A percentile compares a stretch with the other conserved stretches of the same genome.
Conservation (phyloP, 306 rosid species). For the Arachis hypogaea region DNA sequence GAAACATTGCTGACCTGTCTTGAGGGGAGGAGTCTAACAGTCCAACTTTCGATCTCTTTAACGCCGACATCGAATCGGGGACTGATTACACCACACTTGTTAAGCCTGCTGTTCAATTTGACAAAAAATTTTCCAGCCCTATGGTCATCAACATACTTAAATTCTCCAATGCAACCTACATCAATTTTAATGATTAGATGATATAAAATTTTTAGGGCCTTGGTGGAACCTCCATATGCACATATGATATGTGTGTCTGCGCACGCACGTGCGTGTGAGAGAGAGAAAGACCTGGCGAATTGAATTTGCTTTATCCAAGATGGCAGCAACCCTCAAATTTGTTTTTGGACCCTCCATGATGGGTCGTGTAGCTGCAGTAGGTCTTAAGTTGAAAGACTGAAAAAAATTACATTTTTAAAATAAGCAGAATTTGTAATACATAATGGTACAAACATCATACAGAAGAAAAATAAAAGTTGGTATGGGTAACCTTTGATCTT, state of each 20-base stretch:
- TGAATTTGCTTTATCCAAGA: slow-evolving; percentile 86
- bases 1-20: slow-evolving; percentile 44
- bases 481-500: slow-evolving; percentile 76
- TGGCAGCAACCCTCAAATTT: slow-evolving; percentile 87
- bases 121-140: slow-evolving; percentile 56
- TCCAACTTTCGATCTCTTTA: slow-evolving; percentile 55
- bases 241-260: too few relatives aligned
- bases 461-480: slow-evolving; percentile 18
- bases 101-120: slow-evolving; percentile 54
- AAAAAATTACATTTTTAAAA: not conserved
- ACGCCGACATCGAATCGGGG: slow-evolving; percentile 60
- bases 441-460: slow-evolving; percentile 18
- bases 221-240: too few relatives aligned
- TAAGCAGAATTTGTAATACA: slow-evolving; percentile 27
- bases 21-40: slow-evolving; percentile 57
- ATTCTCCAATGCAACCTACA: slow-evolving; percentile 54
- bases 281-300: slow-evolving; percentile 85
- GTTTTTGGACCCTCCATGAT: slow-evolving; percentile 76
- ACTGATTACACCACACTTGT: slow-evolving; percentile 57
- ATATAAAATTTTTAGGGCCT: too few relatives aligned
- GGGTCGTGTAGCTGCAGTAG: slow-evolving; percentile 67
- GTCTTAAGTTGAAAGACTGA: slow-evolving; percentile 95
- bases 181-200: not conserved
- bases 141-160: slow-evolving; percentile 58
- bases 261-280: not conserved